Evolutionary conservation across 805 yeast species (phyloP).

Genomic region (Wickerhamiella allomyrinae): DNA sequence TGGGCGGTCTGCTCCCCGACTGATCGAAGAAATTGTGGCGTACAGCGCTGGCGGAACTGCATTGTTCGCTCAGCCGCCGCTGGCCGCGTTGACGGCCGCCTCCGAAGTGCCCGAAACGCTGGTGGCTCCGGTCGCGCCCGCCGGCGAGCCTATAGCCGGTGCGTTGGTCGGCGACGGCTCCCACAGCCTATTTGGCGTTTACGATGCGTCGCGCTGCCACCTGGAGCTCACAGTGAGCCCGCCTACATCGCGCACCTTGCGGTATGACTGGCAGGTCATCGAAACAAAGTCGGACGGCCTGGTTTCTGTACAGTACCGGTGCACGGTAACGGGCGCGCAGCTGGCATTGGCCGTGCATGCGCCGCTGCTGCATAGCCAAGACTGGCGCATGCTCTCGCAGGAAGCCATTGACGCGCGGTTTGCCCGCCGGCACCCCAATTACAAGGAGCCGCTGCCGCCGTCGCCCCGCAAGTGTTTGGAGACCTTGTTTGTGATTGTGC

Average conservation of each 20-base stretch:
- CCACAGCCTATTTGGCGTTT: background rate
- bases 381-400: conserved; percentile 34
- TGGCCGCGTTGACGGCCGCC: background rate
- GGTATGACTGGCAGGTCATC: conserved; percentile 10
- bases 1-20: conserved; percentile 18
- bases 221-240: background rate
- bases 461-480: conserved; percentile 41
- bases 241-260: background rate
- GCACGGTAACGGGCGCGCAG: conserved; percentile 14
- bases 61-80: conserved; percentile 1
- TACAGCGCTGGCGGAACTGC: conserved; percentile 9
- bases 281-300: conserved; percentile 6
- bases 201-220: background rate
- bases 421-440: background rate
- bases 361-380: conserved; percentile 31
- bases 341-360: conserved; percentile 14
- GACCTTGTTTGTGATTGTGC: conserved; percentile 47
- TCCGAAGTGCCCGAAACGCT: background rate
- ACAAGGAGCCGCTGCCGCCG: conserved; percentile 11
- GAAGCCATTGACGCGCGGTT: conserved; percentile 37
- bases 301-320: conserved; percentile 7
- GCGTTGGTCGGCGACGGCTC: background rate
- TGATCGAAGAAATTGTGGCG: conserved; percentile 22
- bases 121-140: background rate
- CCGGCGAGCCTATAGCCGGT: background rate